Evolutionary conservation across 345 rosid genomes (phyloP).

Genomic region (Salix arbutifolia): DNA sequence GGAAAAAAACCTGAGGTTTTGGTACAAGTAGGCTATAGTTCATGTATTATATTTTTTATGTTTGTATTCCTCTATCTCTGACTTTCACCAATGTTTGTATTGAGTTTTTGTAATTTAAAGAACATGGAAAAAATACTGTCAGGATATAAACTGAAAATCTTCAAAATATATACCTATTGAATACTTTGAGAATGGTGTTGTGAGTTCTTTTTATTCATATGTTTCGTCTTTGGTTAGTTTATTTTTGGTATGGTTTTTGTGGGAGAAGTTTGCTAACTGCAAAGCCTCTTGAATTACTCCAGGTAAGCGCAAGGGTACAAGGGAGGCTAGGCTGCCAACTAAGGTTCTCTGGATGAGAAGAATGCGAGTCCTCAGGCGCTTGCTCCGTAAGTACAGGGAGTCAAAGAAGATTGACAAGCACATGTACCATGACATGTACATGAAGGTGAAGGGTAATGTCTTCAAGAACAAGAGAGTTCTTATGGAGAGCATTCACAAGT

Average conservation of each 20-base stretch:
- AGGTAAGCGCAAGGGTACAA: conserved; percentile 97
- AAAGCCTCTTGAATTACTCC: not conserved
- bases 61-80: not conserved
- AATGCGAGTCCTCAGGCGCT: conserved; percentile 88
- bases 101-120: not conserved
- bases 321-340: conserved; percentile 95
- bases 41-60: not conserved
- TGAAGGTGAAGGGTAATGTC: conserved; percentile 95
- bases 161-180: not conserved
- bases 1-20: not conserved
- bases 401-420: conserved; percentile 94
- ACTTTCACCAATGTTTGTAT: not conserved
- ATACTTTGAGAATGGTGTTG: not conserved
- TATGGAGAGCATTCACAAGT: conserved; percentile 95
- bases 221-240: not conserved
- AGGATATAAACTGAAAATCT: not conserved
- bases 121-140: not conserved
- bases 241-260: not conserved
- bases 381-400: conserved; percentile 82
- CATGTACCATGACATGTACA: conserved; percentile 99
- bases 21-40: not conserved
- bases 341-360: conserved; percentile 96
- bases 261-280: not conserved
- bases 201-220: not conserved
- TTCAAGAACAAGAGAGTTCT: conserved; percentile 92